Base-by-base conservation (phyloP, 495 filamentous ascomycete species). In the Aspergillus olivimuriae region DNA sequence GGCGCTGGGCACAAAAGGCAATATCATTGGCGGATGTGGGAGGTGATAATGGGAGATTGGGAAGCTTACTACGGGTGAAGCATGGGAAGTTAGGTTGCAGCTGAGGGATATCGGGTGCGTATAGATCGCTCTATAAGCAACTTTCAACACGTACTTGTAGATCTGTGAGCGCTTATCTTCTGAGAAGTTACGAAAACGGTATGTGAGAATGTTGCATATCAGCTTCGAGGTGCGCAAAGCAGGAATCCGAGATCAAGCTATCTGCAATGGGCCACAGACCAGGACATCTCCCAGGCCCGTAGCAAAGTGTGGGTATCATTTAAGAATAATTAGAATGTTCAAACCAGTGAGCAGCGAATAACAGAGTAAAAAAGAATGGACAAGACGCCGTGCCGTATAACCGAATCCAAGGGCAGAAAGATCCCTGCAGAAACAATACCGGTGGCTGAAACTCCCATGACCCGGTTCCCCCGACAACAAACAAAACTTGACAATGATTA, bases 1-100 rank as follows among this genome's bases (percentile, higher is more conserved):
- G 70, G 48, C 60, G 66, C 17, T 90, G 86, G 86, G 81, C 76
- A 4, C 63, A 66, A 26, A 81, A 81, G 57, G 81, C 86, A 0
- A 67, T 89, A 40, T 67, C 65, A 4, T 44, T 94, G 42, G 80
- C 85, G 12, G 68, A 73, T 37, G 70, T 74, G 48, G 67, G 73
- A 37, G 53, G 57, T 3, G 77, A 78, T 28, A 11, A 43, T 10
- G 73, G 66, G 0, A 52, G 46, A 8, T 53, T 88, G 52, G 73
- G 75, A 43, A 56, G 50, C 34, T 41, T 73, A 23, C 60, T 89
- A 41, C 64, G 80, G 53, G 63, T 57, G 23, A 83, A 77, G 41
- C 70, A 76, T 45, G 45, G 65, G 21, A 69, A 55, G 33, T 56
- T 86, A 58, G 67, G 64, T 19, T 38, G 28, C 23, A 18, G 31